phyloP scores from a whole-genome alignment of 2,329 filamentous ascomycete genomes.

The Hirsutella rhossiliensis region DNA sequence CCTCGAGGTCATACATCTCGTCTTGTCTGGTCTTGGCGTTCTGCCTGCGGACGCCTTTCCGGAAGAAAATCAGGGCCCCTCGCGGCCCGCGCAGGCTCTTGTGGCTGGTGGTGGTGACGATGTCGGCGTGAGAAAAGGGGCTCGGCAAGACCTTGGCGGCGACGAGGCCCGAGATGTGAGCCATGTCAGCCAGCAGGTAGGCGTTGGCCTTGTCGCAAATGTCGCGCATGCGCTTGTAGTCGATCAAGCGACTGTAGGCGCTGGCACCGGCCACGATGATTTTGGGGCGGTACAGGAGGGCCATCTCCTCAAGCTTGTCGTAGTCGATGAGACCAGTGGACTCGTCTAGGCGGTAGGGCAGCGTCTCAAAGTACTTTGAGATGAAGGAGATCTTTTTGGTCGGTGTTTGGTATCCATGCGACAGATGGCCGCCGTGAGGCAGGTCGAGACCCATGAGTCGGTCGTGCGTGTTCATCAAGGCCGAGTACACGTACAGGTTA shows the following conservation, averaged over 20 bases:
- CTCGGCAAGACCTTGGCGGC: slow-evolving; percentile 84
- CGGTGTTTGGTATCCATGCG: slow-evolving; percentile 94
- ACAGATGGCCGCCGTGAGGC: slow-evolving; percentile 90
- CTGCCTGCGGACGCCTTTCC: slow-evolving; percentile 74
- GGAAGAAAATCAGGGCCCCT: slow-evolving; percentile 97
- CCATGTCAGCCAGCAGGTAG: slow-evolving; percentile 93
- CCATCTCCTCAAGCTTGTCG: slow-evolving; percentile 76
- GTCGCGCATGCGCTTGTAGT: slow-evolving; percentile 84
- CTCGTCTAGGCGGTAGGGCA: slow-evolving; percentile 88
- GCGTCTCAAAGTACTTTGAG: slow-evolving; percentile 97
- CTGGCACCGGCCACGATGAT: slow-evolving; percentile 90
- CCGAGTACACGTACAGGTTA: slow-evolving; percentile 91
- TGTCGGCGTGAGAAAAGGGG: slow-evolving; percentile 80
- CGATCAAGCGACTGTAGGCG: slow-evolving; percentile 90
- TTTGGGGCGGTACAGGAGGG: slow-evolving; percentile 85
- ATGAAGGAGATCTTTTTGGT: slow-evolving; percentile 94
- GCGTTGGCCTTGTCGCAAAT: slow-evolving; percentile 86
- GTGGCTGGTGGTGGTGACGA: slow-evolving; percentile 96
- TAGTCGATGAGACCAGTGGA: slow-evolving; percentile 93
- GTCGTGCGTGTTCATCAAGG: slow-evolving; percentile 83
- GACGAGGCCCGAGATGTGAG: slow-evolving; percentile 89
- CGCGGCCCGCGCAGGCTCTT: slow-evolving; percentile 92
- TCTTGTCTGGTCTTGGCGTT: slow-evolving; percentile 80
- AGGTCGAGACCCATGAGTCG: slow-evolving; percentile 95
- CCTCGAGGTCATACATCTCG: slow-evolving; percentile 80